Conservation (phyloP, 306 rosid species). For the Amphicarpaea edgeworthii region DNA sequence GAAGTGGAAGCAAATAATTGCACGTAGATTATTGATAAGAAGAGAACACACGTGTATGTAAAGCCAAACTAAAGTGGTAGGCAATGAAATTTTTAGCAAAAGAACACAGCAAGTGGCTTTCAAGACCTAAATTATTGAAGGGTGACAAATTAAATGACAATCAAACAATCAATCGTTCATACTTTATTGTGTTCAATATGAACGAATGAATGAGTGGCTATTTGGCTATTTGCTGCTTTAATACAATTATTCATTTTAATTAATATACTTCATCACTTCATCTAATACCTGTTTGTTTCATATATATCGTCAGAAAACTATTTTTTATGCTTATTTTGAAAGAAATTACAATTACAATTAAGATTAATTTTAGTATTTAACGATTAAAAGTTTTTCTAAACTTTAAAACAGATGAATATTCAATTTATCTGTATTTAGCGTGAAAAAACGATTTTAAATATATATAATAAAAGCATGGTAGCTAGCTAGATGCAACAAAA, state of each 20-base stretch:
- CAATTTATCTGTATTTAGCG: not conserved
- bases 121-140: conserved; percentile 47
- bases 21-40: not conserved
- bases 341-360: not conserved
- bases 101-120: conserved; percentile 29
- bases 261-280: not conserved
- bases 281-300: not conserved
- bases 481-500: no score
- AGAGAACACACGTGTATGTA: conserved; percentile 22
- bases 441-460: not conserved
- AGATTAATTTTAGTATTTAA: not conserved
- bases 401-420: not conserved
- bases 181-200: not conserved
- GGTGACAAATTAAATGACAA: not conserved
- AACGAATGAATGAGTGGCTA: not conserved
- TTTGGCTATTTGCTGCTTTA: no score
- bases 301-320: not conserved
- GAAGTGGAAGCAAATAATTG: not conserved
- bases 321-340: not conserved
- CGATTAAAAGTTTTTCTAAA: not conserved
- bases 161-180: not conserved
- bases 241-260: not conserved
- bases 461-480: not conserved
- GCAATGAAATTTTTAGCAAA: not conserved
- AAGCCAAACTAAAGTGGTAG: conserved; percentile 18